Conservation (phyloP, 495 filamentous ascomycete genomes). For the Endocarpon pusillum region DNA sequence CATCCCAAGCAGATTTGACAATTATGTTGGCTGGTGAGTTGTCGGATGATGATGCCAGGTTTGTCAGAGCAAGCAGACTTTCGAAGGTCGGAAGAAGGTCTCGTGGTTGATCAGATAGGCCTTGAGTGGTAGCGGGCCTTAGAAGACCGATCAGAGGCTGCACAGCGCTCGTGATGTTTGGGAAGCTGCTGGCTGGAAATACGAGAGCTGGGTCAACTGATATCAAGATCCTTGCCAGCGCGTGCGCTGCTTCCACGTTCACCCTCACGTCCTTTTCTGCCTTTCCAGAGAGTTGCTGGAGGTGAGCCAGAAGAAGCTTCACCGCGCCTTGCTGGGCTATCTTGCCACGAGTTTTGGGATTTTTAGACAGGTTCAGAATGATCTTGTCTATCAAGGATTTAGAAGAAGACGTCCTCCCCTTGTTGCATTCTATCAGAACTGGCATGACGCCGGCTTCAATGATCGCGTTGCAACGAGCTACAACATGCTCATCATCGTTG, state of each 20-base stretch:
- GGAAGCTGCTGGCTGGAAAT: slow-evolving; percentile 59
- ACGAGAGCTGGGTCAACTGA: slow-evolving; percentile 72
- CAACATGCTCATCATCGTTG: slow-evolving; percentile 56
- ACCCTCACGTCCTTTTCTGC: slow-evolving; percentile 25
- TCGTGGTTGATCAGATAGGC: slow-evolving; percentile 39
- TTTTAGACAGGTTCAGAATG: slow-evolving; percentile 55
- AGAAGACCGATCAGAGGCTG: slow-evolving; percentile 63
- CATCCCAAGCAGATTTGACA: slow-evolving; percentile 50
- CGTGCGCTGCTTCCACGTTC: slow-evolving; percentile 57
- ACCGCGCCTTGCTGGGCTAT: slow-evolving; percentile 85
- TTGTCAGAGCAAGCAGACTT: slow-evolving; percentile 77
- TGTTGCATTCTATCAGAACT: slow-evolving; percentile 52
- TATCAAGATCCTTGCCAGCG: slow-evolving; percentile 81
- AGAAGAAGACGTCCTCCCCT: slow-evolving; percentile 46
- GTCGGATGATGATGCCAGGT: slow-evolving; percentile 67
- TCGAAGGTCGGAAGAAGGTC: slow-evolving; percentile 87
- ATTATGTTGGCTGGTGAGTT: slow-evolving; percentile 49
- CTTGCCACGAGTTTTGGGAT: slow-evolving; percentile 49
- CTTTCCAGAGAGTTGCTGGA: slow-evolving; percentile 25
- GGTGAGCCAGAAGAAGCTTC: slow-evolving; percentile 58
- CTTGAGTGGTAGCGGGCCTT: slow-evolving; percentile 24
- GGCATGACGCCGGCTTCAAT: slow-evolving; percentile 61
- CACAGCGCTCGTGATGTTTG: slow-evolving; percentile 58
- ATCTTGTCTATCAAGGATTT: slow-evolving; percentile 52
- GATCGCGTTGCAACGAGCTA: slow-evolving; percentile 55